Base-by-base conservation (phyloP, 2,329 filamentous ascomycete genomes). In the Fusarium avenaceum region DNA sequence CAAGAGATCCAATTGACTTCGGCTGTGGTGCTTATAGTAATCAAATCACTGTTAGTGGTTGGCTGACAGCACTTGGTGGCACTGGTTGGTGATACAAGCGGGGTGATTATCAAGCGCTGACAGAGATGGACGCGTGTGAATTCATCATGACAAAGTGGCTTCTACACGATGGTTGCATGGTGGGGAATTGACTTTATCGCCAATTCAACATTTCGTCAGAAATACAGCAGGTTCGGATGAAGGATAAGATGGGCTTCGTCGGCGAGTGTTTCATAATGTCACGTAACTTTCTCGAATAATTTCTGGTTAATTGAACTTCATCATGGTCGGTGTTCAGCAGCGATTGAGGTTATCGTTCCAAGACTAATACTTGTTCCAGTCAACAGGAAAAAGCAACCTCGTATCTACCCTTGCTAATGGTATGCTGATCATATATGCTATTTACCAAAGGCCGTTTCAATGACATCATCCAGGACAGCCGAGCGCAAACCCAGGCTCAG, bases 401-500 rank as follows among this genome's bases (percentile, higher is more conserved):
- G 14, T 62, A 3, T 62, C 52, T 14, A 68, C 66, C 3, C 65
- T 69, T 32, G 65, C 64, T 38, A 69, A 68, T 14, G 66, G 66
- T 65, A 45, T 26, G 26, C 3, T 26, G 26, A 7, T 26, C 26
- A 3, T 3, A 26, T 26, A 26, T 26, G 26, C 2, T 26, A 26
- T 26, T 26, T 26, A 26, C 3, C 9, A 10, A 26, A 9, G 26
- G 26, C 26, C 26, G 2, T 26, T 26, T 30, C 58, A 22, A 64
- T 14, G 3, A 2, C 7, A 6, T 43, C 14, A 7, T 46, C 39
- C 30, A 72, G 72, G 72, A 15, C 71, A 74, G 42, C 71, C 71
- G 2, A 72, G 70, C 11, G 62, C 70, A 6, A 73, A 60, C 7
- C 72, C 67, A 4, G 72, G 70, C 5, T 66, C 67, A 5, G 63